These are phyloP conservation scores for Hondaea fermentalgiana DNA, from an alignment of 108 stramenopile genomes.

Conservation along the genomic window DNA sequence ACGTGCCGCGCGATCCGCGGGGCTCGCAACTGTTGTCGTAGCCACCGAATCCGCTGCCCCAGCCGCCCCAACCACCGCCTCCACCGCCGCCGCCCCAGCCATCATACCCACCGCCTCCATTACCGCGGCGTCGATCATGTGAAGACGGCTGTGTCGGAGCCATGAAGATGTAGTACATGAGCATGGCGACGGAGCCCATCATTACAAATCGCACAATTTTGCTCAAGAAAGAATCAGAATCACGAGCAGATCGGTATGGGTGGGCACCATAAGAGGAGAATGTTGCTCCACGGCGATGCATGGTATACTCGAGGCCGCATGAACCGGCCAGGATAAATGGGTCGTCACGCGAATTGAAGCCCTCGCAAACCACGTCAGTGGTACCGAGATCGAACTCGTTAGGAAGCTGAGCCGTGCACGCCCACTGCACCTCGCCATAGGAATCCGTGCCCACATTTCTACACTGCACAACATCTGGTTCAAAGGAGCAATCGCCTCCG, in stretches of 20 bases:
- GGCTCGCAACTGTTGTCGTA: background rate
- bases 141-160: background rate
- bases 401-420: constrained; percentile 1
- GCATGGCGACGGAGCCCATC: background rate
- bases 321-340: background rate
- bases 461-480: background rate
- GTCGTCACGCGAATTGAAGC: background rate
- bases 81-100: background rate
- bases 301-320: background rate
- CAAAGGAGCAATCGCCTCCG: background rate
- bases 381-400: background rate
- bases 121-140: background rate
- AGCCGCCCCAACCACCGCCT: background rate
- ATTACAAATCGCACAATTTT: background rate
- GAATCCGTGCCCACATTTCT: background rate
- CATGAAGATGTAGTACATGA: background rate
- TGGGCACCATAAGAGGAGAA: background rate
- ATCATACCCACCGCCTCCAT: background rate
- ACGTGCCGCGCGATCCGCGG: background rate
- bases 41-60: background rate
- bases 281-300: background rate
- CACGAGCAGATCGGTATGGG: background rate
- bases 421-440: constrained; percentile 7
- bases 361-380: background rate
- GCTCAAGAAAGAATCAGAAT: background rate